Evolutionary conservation across 495 filamentous ascomycete species (phyloP).

Genomic region (Hyaloscypha bicolor): DNA sequence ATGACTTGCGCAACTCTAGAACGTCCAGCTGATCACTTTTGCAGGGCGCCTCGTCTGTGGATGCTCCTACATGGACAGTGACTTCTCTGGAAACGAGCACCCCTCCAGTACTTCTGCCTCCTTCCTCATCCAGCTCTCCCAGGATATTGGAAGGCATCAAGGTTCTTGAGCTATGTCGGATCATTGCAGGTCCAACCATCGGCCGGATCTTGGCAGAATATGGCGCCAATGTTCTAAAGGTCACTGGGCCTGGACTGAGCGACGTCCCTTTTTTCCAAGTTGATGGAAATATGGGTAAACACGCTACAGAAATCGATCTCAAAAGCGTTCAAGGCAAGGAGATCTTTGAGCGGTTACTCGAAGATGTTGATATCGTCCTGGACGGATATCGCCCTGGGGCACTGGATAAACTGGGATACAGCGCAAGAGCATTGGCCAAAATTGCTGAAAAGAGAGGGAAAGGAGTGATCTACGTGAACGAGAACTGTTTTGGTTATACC

Average conservation of each 20-base stretch:
- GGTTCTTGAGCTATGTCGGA: constrained; percentile 69
- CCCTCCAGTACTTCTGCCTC: constrained; percentile 55
- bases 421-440: constrained; percentile 49
- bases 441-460: constrained; percentile 54
- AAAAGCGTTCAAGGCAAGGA: constrained; percentile 51
- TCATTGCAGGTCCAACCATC: constrained; percentile 64
- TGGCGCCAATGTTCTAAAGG: constrained; percentile 59
- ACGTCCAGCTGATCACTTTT: too few relatives aligned
- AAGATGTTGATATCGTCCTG: constrained; percentile 58
- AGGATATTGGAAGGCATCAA: constrained; percentile 42
- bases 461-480: constrained; percentile 68
- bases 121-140: constrained; percentile 39
- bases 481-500: constrained; percentile 70
- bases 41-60: background rate
- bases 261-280: constrained; percentile 82
- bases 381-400: constrained; percentile 71
- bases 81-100: constrained; percentile 45
- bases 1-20: too few relatives aligned
- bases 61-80: constrained; percentile 56
- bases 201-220: constrained; percentile 66
- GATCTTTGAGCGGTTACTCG: constrained; percentile 55
- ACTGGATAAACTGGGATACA: constrained; percentile 62
- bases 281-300: constrained; percentile 73
- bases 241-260: constrained; percentile 65
- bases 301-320: constrained; percentile 51